Percentiles rank a stretch among this genome's conserved stretches.
phyloP scores from a whole-genome alignment of 805 yeast species.

The Lachancea sp. region DNA sequence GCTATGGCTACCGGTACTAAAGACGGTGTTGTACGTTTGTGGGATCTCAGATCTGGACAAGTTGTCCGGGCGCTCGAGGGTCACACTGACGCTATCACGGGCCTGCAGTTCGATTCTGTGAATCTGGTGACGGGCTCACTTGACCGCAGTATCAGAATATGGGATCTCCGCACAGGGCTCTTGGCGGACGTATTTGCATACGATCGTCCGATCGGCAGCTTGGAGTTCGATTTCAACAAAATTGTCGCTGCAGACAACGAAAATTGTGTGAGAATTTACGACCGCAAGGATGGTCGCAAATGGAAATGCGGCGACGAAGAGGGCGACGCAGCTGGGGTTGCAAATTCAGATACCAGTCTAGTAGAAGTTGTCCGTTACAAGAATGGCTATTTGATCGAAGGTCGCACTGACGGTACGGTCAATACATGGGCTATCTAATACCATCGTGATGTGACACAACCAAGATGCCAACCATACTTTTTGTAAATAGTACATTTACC shows the following conservation, averaged over 20 bases:
- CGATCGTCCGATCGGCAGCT: constrained; percentile 46
- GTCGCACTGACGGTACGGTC: constrained; percentile 52
- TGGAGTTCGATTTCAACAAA: constrained; percentile 54
- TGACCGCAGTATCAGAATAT: constrained; percentile 58
- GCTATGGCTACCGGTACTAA: constrained; percentile 75
- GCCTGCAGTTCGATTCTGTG: constrained; percentile 61
- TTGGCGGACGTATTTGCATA: constrained; percentile 57
- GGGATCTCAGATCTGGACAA: constrained; percentile 71
- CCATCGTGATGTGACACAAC: too few species aligned
- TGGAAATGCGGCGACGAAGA: constrained; percentile 46
- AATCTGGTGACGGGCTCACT: constrained; percentile 56
- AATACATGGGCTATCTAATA: constrained; percentile 55
- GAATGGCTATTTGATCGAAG: constrained; percentile 63
- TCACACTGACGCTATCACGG: constrained; percentile 62
- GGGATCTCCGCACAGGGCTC: constrained; percentile 69
- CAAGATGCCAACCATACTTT: background rate
- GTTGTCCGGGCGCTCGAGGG: constrained; percentile 56
- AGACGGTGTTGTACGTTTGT: constrained; percentile 66
- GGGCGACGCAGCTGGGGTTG: constrained; percentile 37
- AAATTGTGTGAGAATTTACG: constrained; percentile 48
- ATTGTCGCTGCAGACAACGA: constrained; percentile 50
- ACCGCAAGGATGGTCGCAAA: constrained; percentile 48
- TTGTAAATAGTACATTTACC: background rate
- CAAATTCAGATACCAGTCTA: constrained; percentile 16
- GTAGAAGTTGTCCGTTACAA: constrained; percentile 44